Base-by-base conservation (phyloP, 345 rosid species). In the Punica granatum region DNA sequence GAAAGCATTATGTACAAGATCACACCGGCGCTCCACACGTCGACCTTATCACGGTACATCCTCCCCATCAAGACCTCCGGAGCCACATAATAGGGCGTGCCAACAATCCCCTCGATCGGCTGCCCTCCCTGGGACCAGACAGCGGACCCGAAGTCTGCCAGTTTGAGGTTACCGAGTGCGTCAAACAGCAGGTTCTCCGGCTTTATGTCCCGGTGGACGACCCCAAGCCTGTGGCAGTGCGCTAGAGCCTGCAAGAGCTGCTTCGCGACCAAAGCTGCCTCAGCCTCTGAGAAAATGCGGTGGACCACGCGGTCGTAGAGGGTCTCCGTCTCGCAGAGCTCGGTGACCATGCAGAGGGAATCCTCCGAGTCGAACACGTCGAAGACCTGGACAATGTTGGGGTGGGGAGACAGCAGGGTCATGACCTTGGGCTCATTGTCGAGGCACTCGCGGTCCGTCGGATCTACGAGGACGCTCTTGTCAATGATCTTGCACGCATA, bases 31-130 rank as follows among this genome's bases (percentile, higher is more conserved):
- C 99, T 89, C 97, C 97, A 88, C 53, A 89, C 77, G 49, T 94
- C 98, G 1, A 86, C 90, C 72, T 94, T 90, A 82, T 86, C 93
- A 0, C 75, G 76, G 58, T 89, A 89, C 44, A 82, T 80, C 67
- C 83, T 72, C 63, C 96, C 98, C 74, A 73, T 63, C 60, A 91
- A 74, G 41, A 91, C 88, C 84, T 94, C 99, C 68, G 90, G 92
- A 14, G 93, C 96, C 0, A 89, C 86, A 34, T 91, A 91, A 18
- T 94, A 89, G 46, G 93, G 99, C 70, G 93, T 94, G 5, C 99
- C 93, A 0, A 89, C 96, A 0, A 88, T 69, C 13, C 95, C 96
- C 15, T 34, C 77, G 61, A 75, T 69, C 46, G 66, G 36, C 39
- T 77, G 76, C 39, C 68, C 78, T 67, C 63, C 81, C 7, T 60